Evolutionary conservation across 257 asterid genomes (phyloP).

Genomic region (Vinca minor): DNA sequence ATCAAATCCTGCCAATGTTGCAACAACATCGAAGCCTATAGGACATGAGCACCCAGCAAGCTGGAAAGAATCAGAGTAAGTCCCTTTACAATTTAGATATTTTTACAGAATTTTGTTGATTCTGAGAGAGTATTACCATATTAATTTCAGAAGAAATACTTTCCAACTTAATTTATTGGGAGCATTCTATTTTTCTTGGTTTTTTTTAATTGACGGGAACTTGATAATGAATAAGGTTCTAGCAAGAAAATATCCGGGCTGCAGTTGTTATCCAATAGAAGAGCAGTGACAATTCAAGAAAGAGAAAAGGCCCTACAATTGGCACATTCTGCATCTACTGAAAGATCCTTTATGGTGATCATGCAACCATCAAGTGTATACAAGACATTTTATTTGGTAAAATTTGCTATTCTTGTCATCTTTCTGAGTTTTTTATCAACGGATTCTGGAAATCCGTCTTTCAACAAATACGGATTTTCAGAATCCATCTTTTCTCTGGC

Average conservation of each 20-base stretch:
- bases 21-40: too few relatives aligned
- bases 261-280: slow-evolving; percentile 20
- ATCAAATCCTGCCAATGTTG: too few relatives aligned
- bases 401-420: background rate
- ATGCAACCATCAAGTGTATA: slow-evolving; percentile 32
- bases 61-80: background rate
- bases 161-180: background rate
- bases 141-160: background rate
- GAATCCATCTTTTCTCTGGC: too few relatives aligned
- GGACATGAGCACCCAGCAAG: background rate
- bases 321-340: slow-evolving; percentile 18
- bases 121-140: background rate
- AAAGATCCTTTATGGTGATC: slow-evolving; percentile 17
- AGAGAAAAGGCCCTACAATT: slow-evolving; percentile 12
- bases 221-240: background rate
- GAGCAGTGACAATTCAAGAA: slow-evolving; percentile 27
- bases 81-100: background rate
- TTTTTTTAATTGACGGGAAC: background rate
- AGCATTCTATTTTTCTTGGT: background rate
- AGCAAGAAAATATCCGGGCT: background rate
- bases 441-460: too few relatives aligned
- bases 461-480: too few relatives aligned
- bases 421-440: too few relatives aligned
- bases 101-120: background rate
- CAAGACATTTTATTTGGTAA: slow-evolving; percentile 33